phyloP scores from a whole-genome alignment of 129 eudicot genomes.

The Pulicaria dysenterica region DNA sequence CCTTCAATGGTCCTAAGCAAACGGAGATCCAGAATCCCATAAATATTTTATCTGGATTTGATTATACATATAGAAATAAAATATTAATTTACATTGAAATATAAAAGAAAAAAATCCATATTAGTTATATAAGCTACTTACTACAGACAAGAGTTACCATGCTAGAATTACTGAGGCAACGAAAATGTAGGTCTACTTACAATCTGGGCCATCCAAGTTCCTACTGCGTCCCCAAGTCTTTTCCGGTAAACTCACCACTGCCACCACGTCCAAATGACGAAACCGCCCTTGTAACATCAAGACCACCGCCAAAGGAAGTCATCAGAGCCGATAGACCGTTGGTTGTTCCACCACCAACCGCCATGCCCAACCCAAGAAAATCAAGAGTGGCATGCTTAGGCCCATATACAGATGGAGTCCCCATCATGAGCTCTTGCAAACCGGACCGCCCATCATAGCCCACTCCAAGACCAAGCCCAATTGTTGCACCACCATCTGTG shows the following conservation, averaged over 20 bases:
- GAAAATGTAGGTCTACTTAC: constrained; percentile 27
- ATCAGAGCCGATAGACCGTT: constrained; percentile 73
- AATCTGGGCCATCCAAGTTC: constrained; percentile 15
- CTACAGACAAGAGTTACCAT: constrained; percentile 32
- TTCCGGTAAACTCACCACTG: constrained; percentile 54
- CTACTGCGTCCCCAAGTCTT: constrained; percentile 52
- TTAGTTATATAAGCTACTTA: constrained; percentile 29
- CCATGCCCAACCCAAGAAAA: constrained; percentile 96
- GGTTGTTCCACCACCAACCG: constrained; percentile 78
- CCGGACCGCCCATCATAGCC: constrained; percentile 77
- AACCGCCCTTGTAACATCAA: constrained; percentile 56
- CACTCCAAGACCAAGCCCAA: constrained; percentile 76
- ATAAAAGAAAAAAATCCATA: constrained; percentile 33
- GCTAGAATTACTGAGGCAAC: constrained; percentile 18
- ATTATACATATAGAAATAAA: constrained; percentile 35
- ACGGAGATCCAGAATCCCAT: constrained; percentile 39
- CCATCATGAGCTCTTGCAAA: constrained; percentile 87
- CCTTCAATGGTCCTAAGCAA: constrained; percentile 33
- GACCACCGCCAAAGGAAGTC: constrained; percentile 70
- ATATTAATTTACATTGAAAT: constrained; percentile 37
- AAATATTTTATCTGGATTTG: constrained; percentile 25
- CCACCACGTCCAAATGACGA: constrained; percentile 46
- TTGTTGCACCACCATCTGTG: constrained; percentile 53
- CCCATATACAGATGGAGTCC: constrained; percentile 81
- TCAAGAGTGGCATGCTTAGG: constrained; percentile 92